Percentiles rank a stretch among this genome's conserved stretches.
Evolutionary conservation across 176 grass and related monocot genomes (phyloP).

Genomic region (Paspalum notatum): DNA sequence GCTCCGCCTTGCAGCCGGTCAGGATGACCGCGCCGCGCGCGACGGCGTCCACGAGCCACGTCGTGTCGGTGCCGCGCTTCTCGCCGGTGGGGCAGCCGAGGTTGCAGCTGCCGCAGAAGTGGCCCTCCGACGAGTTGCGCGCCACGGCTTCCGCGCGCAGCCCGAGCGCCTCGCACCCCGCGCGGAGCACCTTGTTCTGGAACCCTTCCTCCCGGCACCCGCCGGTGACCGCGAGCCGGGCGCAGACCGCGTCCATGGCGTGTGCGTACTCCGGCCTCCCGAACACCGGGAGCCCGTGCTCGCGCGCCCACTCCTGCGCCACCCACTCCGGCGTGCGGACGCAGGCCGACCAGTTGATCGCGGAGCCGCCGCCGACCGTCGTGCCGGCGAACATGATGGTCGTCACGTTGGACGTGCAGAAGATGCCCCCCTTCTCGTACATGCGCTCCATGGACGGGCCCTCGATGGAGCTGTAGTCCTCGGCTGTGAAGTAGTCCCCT

Average conservation of each 20-base stretch:
- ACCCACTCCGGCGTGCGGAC: slow-evolving; percentile 62
- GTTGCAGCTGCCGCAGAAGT: slow-evolving; percentile 61
- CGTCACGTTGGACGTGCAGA: slow-evolving; percentile 40
- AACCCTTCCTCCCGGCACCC: slow-evolving; percentile 58
- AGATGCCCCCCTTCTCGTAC: slow-evolving; percentile 56
- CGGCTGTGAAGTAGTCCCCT: slow-evolving; percentile 58
- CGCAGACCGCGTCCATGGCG: slow-evolving; percentile 68
- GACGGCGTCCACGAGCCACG: slow-evolving; percentile 77
- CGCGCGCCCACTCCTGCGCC: slow-evolving; percentile 53
- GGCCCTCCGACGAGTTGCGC: slow-evolving; percentile 62
- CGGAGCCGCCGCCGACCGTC: slow-evolving; percentile 71
- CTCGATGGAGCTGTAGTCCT: slow-evolving; percentile 61
- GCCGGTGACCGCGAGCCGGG: slow-evolving; percentile 50
- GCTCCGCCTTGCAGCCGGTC: slow-evolving; percentile 59
- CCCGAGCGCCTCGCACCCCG: slow-evolving; percentile 60
- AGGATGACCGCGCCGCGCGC: slow-evolving; percentile 53
- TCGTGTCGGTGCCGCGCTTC: slow-evolving; percentile 68
- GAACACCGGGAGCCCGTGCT: slow-evolving; percentile 55
- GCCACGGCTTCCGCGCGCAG: slow-evolving; percentile 48
- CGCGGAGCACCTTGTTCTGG: slow-evolving; percentile 61
- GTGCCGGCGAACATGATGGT: slow-evolving; percentile 50
- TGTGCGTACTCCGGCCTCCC: slow-evolving; percentile 26
- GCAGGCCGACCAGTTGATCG: slow-evolving; percentile 74
- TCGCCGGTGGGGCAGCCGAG: slow-evolving; percentile 62
- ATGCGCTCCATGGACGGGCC: slow-evolving; percentile 56